phyloP scores from a whole-genome alignment of 225 moss, liverwort and hornwort species.

The Thuidium tamariscinum region DNA sequence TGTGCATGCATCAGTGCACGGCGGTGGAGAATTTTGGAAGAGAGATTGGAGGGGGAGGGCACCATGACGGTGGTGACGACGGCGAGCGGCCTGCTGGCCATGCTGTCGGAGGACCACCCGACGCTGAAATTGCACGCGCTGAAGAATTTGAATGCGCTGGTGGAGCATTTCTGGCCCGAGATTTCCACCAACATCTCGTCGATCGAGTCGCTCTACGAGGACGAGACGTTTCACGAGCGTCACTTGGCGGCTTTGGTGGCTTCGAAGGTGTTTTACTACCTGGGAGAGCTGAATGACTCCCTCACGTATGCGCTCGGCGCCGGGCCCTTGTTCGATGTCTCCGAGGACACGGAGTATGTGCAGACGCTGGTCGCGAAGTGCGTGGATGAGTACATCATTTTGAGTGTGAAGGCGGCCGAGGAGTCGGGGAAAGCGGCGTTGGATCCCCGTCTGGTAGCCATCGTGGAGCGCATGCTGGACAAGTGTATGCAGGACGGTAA shows the following conservation, averaged over 20 bases:
- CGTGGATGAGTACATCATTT: conserved; percentile 77
- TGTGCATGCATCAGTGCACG: neutral
- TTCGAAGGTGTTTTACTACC: conserved; percentile 96
- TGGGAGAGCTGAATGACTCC: conserved; percentile 86
- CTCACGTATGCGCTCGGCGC: conserved; percentile 77
- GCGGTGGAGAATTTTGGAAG: neutral
- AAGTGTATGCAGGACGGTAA: conserved; percentile 91
- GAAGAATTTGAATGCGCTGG: conserved; percentile 74
- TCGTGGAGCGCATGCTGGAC: conserved; percentile 96
- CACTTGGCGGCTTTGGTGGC: conserved; percentile 84
- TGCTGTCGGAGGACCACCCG: conserved; percentile 91
- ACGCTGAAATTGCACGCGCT: conserved; percentile 84
- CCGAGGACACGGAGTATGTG: conserved; percentile 88
- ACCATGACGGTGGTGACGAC: conserved; percentile 88
- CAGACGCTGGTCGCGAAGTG: conserved; percentile 97
- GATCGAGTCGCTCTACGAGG: conserved; percentile 86
- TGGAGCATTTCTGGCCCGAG: conserved; percentile 95
- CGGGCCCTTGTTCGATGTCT: conserved; percentile 81
- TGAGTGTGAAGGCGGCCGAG: conserved; percentile 68
- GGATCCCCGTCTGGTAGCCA: conserved; percentile 69
- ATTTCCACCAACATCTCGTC: conserved; percentile 88
- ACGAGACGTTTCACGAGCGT: conserved; percentile 75
- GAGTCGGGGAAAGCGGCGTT: conserved; percentile 33
- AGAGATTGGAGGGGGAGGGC: neutral
- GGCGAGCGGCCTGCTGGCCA: conserved; percentile 90